These are phyloP conservation scores for Lepidopterella palustris DNA, from an alignment of 495 filamentous ascomycete species.

Conservation along the genomic window DNA sequence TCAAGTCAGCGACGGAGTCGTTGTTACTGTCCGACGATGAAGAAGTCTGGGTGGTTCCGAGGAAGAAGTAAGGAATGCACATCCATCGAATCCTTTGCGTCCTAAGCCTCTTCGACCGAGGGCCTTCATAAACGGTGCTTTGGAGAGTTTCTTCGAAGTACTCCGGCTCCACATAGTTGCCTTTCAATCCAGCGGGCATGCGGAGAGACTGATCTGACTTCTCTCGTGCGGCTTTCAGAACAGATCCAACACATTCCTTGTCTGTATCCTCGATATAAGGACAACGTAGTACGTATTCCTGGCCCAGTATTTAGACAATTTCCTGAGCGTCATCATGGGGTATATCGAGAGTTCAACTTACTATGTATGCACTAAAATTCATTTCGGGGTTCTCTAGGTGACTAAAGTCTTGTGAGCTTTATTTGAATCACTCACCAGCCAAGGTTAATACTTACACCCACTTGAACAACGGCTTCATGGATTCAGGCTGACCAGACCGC, in stretches of 20 bases:
- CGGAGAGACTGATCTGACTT: conserved; percentile 9
- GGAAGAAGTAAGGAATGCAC: conserved; percentile 10
- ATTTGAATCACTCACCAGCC: neutral
- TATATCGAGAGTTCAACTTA: neutral
- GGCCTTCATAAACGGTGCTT: conserved; percentile 1
- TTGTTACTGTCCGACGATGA: neutral
- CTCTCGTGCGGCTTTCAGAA: conserved; percentile 7
- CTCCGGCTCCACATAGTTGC: conserved; percentile 9
- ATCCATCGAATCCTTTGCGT: neutral
- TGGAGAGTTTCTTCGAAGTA: conserved; percentile 11
- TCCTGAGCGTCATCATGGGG: neutral
- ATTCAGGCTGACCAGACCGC: conserved; percentile 2
- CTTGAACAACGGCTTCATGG: conserved; percentile 6
- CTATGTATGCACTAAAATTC: conserved; percentile 7
- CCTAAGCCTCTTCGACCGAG: conserved; percentile 1
- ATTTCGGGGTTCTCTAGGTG: conserved; percentile 10
- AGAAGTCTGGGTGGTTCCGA: neutral
- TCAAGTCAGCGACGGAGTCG: neutral
- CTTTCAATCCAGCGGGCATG: conserved; percentile 5
- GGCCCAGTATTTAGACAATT: neutral
- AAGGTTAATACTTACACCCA: conserved; percentile 3
- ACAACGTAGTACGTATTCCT: conserved; percentile 9
- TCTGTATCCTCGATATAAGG: conserved; percentile 9
- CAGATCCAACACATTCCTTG: neutral
- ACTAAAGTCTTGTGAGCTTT: neutral